Evolutionary conservation across 345 rosid species (phyloP), one percentile per base, ranked within the genome.

Genomic region (Boechera stricta): DNA sequence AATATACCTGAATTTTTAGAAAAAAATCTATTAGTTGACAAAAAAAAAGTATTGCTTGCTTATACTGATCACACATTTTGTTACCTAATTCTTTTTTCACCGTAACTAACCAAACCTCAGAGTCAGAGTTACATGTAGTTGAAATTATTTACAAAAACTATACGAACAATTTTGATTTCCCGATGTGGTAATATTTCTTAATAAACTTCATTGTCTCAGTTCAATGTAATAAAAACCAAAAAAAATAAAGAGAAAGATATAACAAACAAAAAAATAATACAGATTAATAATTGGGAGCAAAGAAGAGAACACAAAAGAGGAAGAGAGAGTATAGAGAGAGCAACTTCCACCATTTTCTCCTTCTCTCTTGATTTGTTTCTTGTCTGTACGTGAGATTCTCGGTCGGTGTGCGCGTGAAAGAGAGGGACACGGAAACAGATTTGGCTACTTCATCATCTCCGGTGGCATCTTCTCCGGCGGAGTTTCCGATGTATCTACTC

Each of bases 351-450:
- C 60, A 66, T 26, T 68, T 41, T 48, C 60, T 18, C 35, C 39
- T 69, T 69, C 51, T 64, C 65, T 57, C 67, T 54, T 61, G 51
- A 4, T 63, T 41, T 53, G 79, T 69, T 63, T 10, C 4, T 49
- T 73, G 54, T 70, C 82, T 61, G 82, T 38, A 77, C 71, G 6
- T 61, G 60, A 77, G 75, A 70, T 64, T 35, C 73, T 35, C 67
- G 57, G 60, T 75, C 79, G 73, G 61, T 59, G 73, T 33, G 57
- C 69, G 62, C 77, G 77, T 52, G 51, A 63, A 61, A 73, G 11
- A 33, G 44, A n/a, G 26, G 10, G 44, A 41, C 4, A 39, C 44
- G 44, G 44, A 41, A 10, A 10, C 44, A 41, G 10, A 71, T 77
- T 76, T 49, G 68, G 57, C 36, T 16, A 53, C 53, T 48, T 33